phyloP scores from a whole-genome alignment of 164 flowering plant genomes.

The Tetracentron sinense region DNA sequence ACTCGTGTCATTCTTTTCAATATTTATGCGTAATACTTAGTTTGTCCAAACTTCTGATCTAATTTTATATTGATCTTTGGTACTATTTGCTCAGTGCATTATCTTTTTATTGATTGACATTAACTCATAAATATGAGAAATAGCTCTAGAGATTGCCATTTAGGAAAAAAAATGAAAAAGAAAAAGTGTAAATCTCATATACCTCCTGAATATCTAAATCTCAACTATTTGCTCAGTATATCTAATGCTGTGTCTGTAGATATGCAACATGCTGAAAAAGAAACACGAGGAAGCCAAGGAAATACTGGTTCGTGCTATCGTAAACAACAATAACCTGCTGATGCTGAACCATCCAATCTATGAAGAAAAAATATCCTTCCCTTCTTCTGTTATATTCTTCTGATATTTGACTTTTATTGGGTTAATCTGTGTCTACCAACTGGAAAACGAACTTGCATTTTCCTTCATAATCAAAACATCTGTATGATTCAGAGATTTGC shows the following conservation, averaged over 20 bases:
- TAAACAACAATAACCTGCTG: constrained; percentile 78
- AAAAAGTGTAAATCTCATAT: no score
- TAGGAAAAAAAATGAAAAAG: no score
- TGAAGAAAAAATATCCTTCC: constrained; percentile 84
- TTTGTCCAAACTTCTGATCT: neutral
- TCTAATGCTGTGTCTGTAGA: constrained; percentile 43
- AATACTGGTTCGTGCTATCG: constrained; percentile 69
- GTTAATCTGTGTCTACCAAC: neutral
- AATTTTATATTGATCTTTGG: neutral
- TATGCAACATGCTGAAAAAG: constrained; percentile 79
- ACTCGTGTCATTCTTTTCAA: neutral
- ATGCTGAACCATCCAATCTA: constrained; percentile 76
- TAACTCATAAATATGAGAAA: neutral
- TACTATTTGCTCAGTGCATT: neutral
- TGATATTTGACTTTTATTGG: neutral
- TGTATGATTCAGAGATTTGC: constrained; percentile 50
- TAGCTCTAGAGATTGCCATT: neutral
- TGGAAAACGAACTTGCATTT: constrained; percentile 3
- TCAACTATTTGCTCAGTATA: no score
- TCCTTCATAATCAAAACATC: constrained; percentile 51
- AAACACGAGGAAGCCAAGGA: constrained; percentile 94
- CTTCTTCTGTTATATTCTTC: neutral
- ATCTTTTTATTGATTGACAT: neutral
- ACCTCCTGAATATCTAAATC: no score
- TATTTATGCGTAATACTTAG: no score